Evolutionary conservation across 176 grass and related monocot species (phyloP).

Genomic region (Themeda triandra): DNA sequence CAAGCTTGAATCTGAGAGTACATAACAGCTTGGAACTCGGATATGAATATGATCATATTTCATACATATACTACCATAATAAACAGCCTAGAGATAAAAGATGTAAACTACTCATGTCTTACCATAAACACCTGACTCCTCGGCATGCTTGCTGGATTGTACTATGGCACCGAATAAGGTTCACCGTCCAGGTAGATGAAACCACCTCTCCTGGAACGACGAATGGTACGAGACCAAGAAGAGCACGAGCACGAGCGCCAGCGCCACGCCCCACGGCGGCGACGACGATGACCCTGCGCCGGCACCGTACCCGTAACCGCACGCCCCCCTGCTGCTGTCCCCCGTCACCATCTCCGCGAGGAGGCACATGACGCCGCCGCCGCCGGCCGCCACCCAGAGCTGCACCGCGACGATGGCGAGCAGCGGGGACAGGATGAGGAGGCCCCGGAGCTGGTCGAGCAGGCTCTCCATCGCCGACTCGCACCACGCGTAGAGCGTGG

Average conservation of each 20-base stretch:
- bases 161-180: too few relatives aligned
- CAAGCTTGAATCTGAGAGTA: too few relatives aligned
- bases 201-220: constrained; percentile 38
- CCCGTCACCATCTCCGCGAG: constrained; percentile 32
- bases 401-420: constrained; percentile 68
- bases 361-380: constrained; percentile 2
- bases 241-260: constrained; percentile 17
- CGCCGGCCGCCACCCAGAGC: constrained; percentile 38
- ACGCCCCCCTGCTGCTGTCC: not conserved
- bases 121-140: not conserved
- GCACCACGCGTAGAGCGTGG: constrained; percentile 52
- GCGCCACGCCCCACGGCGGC: constrained; percentile 72
- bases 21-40: not conserved
- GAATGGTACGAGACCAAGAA: constrained; percentile 43
- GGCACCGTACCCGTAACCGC: constrained; percentile 7
- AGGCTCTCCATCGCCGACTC: constrained; percentile 57
- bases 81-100: not conserved
- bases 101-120: not conserved
- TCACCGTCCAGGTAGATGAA: constrained; percentile 53
- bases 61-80: not conserved
- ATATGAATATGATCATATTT: not conserved
- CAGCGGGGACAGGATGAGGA: constrained; percentile 66
- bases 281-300: constrained; percentile 53
- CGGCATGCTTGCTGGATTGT: not conserved
- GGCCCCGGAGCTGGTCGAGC: constrained; percentile 36